Base-by-base conservation (phyloP, 768 basidiomycete species). In the Phanerochaete sordida region DNA sequence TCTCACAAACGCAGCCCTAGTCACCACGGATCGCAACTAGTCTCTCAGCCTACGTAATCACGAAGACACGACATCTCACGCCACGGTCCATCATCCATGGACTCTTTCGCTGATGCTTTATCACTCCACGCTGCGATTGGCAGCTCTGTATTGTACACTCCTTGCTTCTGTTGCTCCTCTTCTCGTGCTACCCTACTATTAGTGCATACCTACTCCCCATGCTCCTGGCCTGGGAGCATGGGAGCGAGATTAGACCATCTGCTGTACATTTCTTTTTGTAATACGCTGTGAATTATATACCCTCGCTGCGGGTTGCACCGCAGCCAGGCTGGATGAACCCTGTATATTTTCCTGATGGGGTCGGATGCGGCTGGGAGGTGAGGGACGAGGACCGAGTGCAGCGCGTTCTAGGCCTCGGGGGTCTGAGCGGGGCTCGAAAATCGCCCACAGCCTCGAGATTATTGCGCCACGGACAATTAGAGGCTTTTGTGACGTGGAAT, bases 21-120 rank as follows among this genome's bases (percentile, higher is more conserved):
- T 16, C 19, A 43, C 19, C 11, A 6, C 19, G 39, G 39, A 43
- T 43, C 39, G 39, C 19, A 43, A 19, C 19, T 16, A 13, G 33
- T 13, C 19, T 19, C 39, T 16, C 39, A 43, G 39, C 11, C 39
- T 43, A 43, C 39, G 47, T 27, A 33, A 33, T 54, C 12, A 54
- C 24, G 53, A 54, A 54, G 37, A 54, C 53, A 54, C 53, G 53
- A 54, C 37, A 23, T 54, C 33, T 54, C 33, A 54, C 53, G 53
- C 53, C 53, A 35, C 26, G 1, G 31, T 52, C 26, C n/a, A 54
- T 39, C 23, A 7, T 27, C 33, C 23, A 54, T n/a, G 33, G 37
- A 54, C 53, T 26, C 53, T 43, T 54, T 43, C 11, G 6, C 13
- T 39, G 33, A 21, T 39, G 31, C 9, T 9, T 13, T 27, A 33